These are phyloP conservation scores for Tuber aestivum DNA, from an alignment of 495 filamentous ascomycete genomes.

Conservation along the genomic window DNA sequence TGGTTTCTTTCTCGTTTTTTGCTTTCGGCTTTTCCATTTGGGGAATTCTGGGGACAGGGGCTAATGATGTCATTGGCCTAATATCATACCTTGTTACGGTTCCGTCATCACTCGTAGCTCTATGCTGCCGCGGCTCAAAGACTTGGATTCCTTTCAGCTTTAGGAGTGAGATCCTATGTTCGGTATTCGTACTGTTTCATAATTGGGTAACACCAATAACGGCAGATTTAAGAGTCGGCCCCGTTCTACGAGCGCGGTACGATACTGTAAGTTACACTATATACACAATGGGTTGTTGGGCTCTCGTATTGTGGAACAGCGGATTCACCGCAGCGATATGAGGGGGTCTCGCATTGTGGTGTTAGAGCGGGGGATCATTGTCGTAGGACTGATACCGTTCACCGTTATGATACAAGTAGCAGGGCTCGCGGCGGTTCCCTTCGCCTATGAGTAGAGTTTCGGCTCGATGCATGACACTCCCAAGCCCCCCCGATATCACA, in stretches of 20 bases:
- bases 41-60: not conserved
- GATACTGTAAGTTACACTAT: not conserved
- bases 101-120: constrained; percentile 21
- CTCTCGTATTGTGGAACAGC: not conserved
- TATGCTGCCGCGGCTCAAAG: not conserved
- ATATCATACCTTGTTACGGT: constrained; percentile 19
- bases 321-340: not conserved
- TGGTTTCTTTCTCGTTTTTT: not conserved
- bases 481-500: not conserved
- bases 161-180: not conserved
- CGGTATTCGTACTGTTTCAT: too few relatives aligned
- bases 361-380: not conserved
- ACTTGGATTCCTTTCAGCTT: not conserved
- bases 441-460: not conserved
- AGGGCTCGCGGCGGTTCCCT: not conserved
- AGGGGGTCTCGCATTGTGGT: not conserved
- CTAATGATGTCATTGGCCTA: constrained; percentile 27
- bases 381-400: not conserved
- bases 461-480: not conserved
- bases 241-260: not conserved
- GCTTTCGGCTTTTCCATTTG: not conserved
- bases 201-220: not conserved
- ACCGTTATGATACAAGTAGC: not conserved
- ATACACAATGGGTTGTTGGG: not conserved
- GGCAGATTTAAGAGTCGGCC: not conserved